A percentile compares a stretch with the other conserved stretches of the same genome.
Evolutionary conservation across 1,139 yeast genomes (phyloP).

Genomic region (Kurtzmaniella quercitrusa): DNA sequence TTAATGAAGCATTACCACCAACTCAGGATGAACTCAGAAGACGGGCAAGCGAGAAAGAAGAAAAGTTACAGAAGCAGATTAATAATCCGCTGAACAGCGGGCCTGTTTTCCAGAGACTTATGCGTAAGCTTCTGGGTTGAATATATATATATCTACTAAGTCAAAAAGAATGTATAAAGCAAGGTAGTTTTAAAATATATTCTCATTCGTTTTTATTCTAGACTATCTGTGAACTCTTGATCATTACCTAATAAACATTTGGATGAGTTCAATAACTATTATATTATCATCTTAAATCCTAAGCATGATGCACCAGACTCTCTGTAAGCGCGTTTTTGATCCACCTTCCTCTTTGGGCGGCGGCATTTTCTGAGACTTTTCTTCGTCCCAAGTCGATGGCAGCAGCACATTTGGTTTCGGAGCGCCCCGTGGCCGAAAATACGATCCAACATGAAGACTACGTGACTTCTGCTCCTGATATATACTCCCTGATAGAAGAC

Average conservation of each 20-base stretch:
- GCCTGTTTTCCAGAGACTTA: constrained; percentile 41
- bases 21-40: constrained; percentile 51
- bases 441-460: constrained; percentile 33
- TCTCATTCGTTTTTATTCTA: too few relatives aligned
- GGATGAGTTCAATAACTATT: too few relatives aligned
- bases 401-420: constrained; percentile 21
- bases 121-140: constrained; percentile 30
- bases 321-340: too few relatives aligned
- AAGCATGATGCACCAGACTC: too few relatives aligned
- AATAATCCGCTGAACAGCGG: constrained; percentile 31
- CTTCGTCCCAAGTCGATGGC: background rate
- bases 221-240: too few relatives aligned
- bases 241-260: too few relatives aligned
- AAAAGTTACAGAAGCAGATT: constrained; percentile 39
- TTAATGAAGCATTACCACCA: constrained; percentile 92
- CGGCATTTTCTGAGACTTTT: background rate
- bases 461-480: constrained; percentile 39
- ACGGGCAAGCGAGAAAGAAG: constrained; percentile 43
- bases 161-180: too few relatives aligned
- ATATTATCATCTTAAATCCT: background rate
- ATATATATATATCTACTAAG: background rate
- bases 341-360: background rate
- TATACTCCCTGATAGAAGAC: constrained; percentile 34
- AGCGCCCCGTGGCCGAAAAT: constrained; percentile 40
- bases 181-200: too few relatives aligned